phyloP scores from a whole-genome alignment of 2,329 filamentous ascomycete species.

The Paramyrothecium roridum region DNA sequence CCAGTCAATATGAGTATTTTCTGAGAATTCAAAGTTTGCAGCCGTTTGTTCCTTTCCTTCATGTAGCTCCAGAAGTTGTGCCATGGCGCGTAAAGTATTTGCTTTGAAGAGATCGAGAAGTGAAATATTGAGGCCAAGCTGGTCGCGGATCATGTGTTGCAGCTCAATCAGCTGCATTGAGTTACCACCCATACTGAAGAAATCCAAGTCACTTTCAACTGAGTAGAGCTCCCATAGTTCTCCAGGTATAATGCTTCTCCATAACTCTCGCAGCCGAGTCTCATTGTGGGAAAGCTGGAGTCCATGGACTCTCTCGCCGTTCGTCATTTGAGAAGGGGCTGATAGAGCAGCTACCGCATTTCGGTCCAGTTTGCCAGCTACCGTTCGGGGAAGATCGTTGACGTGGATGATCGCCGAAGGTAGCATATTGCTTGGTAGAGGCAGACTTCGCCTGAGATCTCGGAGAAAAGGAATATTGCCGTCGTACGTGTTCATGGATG shows the following conservation, averaged over 20 bases:
- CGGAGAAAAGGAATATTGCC: slow-evolving; percentile 1
- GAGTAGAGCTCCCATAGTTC: slow-evolving; percentile 9
- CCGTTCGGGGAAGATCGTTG: slow-evolving; percentile 21
- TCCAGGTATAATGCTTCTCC: slow-evolving; percentile 13
- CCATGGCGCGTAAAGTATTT: neutral
- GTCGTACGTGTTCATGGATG: neutral
- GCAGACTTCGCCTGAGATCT: slow-evolving; percentile 10
- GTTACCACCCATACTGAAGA: slow-evolving; percentile 40
- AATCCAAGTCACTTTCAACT: slow-evolving; percentile 26
- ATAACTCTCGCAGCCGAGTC: slow-evolving; percentile 7
- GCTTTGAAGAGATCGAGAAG: neutral
- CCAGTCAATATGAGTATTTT: neutral
- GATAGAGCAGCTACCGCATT: slow-evolving; percentile 14
- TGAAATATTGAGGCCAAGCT: neutral
- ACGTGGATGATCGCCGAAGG: slow-evolving; percentile 23
- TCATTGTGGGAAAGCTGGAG: slow-evolving; percentile 2
- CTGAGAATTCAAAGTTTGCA: neutral
- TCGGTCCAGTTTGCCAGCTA: slow-evolving; percentile 26
- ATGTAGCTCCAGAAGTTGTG: neutral
- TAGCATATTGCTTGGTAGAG: slow-evolving; percentile 30
- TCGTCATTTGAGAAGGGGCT: slow-evolving; percentile 8
- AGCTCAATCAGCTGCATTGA: slow-evolving; percentile 38
- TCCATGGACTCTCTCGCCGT: no score
- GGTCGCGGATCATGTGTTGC: neutral
- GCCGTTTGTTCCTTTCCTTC: no score